Evolutionary conservation across 208 protist species (phyloP), one percentile per base, ranked within the genome.

Genomic region (Cochliopodium minus): DNA sequence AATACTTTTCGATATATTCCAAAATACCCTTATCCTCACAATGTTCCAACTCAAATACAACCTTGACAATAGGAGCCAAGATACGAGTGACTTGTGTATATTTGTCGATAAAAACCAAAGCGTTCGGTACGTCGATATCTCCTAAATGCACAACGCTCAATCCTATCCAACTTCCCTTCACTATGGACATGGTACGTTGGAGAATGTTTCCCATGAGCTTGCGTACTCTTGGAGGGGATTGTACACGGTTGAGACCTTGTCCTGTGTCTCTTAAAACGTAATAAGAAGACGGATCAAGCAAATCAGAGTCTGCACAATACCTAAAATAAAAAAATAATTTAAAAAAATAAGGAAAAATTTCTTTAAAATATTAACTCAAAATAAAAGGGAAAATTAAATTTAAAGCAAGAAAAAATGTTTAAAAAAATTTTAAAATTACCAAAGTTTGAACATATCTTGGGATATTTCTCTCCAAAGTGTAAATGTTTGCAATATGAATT

Each of bases 21-120:
- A 15, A 22, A 25, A 55, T 13, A 32, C 30, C 22, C 17, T 42
- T 2, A 32, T 55, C 34, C 34, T 29, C 13, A 28, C 23, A 30
- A 6, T 42, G n/a, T 6, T 38, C 33, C 15, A 55, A 7, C 22
- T 55, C n/a, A 23, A 4, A 23, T 4, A 55, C 9, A 6, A 23
- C 22, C 13, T 28, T 6, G 22, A 55, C n/a, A 43, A 55, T 55
- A n/a, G 50, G 50, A 42, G 25, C 32, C 5, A 55, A 32, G 22
- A 55, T 55, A 32, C 50, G 25, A 32, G 30, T 1, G 28, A 55
- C 22, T 36, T 90, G 82, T 20, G 88, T 95, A 72, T 97, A 97
- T 65, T 97, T 97, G 59, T 96, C 90, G 57, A 97, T 95, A 69
- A 97, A 96, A 28, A 93, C 83, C 0, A 97, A 70, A 6, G 90